phyloP scores from a whole-genome alignment of 371 early-diverging fungal genomes.

The Homolaphlyctis polyrhiza region DNA sequence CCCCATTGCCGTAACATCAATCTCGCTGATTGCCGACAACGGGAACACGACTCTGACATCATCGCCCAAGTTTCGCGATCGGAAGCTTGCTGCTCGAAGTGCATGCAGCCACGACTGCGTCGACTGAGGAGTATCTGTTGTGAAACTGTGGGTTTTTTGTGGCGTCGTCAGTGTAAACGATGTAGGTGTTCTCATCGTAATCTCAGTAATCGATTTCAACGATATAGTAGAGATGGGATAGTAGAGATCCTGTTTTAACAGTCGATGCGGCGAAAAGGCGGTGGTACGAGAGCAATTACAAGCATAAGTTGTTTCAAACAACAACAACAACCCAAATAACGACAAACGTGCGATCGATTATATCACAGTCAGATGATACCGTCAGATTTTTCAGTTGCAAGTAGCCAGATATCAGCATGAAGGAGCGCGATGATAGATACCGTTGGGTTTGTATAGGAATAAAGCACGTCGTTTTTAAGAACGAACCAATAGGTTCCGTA shows the following conservation, averaged over 20 bases:
- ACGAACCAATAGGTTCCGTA: constrained; percentile 66
- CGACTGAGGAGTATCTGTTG: constrained; percentile 43
- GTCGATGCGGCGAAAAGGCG: too few species aligned
- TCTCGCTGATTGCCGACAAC: constrained; percentile 48
- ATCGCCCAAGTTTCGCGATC: constrained; percentile 56
- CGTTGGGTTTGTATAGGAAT: constrained; percentile 57
- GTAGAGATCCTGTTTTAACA: too few species aligned
- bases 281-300: too few species aligned
- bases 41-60: constrained; percentile 49
- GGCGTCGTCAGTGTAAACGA: constrained; percentile 56
- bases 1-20: constrained; percentile 9
- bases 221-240: constrained; percentile 66
- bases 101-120: constrained; percentile 54
- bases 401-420: too few species aligned
- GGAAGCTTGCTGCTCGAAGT: constrained; percentile 59
- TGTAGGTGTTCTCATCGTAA: constrained; percentile 46
- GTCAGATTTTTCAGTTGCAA: too few species aligned
- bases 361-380: too few species aligned
- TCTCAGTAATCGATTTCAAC: constrained; percentile 54
- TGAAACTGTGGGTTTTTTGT: constrained; percentile 46
- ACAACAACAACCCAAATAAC: too few species aligned
- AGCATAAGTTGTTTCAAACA: too few species aligned
- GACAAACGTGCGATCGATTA: too few species aligned
- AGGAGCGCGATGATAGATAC: too few species aligned
- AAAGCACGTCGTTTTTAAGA: constrained; percentile 57